phyloP scores from a whole-genome alignment of 176 grass and related monocot genomes.

The Cenchrus purpureus region DNA sequence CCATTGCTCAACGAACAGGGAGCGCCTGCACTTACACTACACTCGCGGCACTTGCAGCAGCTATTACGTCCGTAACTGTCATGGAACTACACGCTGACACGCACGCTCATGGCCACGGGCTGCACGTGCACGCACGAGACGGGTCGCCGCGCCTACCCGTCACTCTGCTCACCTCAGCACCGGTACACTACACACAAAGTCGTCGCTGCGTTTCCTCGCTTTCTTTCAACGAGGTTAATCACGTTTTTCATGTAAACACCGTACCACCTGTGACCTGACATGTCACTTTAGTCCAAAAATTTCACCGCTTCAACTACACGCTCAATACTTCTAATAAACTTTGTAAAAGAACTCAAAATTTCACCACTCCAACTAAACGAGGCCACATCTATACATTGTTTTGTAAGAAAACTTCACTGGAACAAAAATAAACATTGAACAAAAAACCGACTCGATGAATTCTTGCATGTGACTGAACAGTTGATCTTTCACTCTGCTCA shows the following conservation, averaged over 20 bases:
- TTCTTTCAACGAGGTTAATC: neutral
- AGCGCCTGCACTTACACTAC: neutral
- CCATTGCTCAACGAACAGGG: neutral
- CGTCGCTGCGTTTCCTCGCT: too few relatives aligned
- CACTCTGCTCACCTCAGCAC: neutral
- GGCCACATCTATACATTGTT: too few relatives aligned
- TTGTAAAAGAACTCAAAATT: too few relatives aligned
- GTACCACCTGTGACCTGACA: neutral
- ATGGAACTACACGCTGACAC: neutral
- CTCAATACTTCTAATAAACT: too few relatives aligned
- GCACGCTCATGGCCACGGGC: neutral
- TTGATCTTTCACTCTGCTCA: neutral
- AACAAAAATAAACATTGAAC: too few relatives aligned
- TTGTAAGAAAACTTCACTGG: too few relatives aligned
- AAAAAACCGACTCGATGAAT: too few relatives aligned
- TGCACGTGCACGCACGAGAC: conserved; percentile 1
- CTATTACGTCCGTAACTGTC: neutral
- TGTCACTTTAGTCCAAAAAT: too few relatives aligned
- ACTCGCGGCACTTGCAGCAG: neutral
- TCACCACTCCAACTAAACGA: too few relatives aligned
- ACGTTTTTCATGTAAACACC: neutral
- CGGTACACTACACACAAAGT: neutral
- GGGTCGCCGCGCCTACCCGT: neutral
- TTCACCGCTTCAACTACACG: too few relatives aligned
- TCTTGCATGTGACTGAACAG: too few relatives aligned